These are phyloP conservation scores for Lactifluus rugatus DNA, from an alignment of 768 basidiomycete species.

Conservation along the genomic window DNA sequence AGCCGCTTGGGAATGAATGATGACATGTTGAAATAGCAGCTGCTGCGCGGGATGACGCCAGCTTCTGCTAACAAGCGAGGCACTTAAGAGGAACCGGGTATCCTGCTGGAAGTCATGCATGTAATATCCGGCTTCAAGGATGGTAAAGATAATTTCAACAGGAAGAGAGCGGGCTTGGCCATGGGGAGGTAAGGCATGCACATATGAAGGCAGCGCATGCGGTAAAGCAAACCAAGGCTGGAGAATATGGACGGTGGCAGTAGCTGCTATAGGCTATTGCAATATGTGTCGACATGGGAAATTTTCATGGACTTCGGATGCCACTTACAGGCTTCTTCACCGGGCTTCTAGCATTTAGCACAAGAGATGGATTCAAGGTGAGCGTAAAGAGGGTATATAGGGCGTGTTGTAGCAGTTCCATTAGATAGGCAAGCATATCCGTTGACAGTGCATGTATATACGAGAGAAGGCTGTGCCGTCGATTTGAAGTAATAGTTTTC, in stretches of 20 bases:
- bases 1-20: conserved; percentile 42
- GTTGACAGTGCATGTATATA: not conserved
- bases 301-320: not conserved
- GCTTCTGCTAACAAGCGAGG: conserved; percentile 52
- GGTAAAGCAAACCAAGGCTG: not conserved
- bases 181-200: not conserved
- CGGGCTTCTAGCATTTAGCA: not conserved
- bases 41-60: conserved; percentile 61
- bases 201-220: not conserved
- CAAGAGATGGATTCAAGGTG: not conserved
- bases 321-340: not conserved
- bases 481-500: not conserved
- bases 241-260: not conserved
- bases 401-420: not conserved
- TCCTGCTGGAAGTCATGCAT: conserved; percentile 28
- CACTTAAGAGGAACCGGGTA: conserved; percentile 36
- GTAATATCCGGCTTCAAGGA: conserved; percentile 49
- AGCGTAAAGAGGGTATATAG: not conserved
- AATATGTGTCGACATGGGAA: not conserved
- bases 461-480: too few species aligned
- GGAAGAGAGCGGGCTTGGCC: conserved; percentile 32
- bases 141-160: conserved; percentile 50
- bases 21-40: conserved; percentile 50
- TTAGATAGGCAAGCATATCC: not conserved
- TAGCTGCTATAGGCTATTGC: not conserved